Base-by-base conservation (phyloP, 345 rosid species). In the Salix arbutifolia region DNA sequence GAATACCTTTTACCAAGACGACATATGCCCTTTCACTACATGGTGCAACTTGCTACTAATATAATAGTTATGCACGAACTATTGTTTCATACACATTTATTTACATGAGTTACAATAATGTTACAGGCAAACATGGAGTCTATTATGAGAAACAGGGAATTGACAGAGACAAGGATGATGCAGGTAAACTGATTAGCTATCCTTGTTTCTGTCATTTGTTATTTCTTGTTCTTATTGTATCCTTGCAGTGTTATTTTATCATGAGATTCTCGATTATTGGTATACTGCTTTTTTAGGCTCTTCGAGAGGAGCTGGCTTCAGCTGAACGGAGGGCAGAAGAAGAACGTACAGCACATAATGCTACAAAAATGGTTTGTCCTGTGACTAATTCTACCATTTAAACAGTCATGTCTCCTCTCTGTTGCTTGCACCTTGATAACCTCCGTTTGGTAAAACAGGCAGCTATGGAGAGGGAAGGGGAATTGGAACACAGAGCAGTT, bases 151-250 rank as follows among this genome's bases (percentile, higher is more conserved):
- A 96, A 91, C 79, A 90, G 99, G 84, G 99, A 96, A 82, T 74
- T 96, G 62, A 88, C 97, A 35, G 99, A 96, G 91, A 96, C 99
- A 12, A 91, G 97, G 86, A 96, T 96, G 98, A 90, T 96, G 95
- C 99, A 96, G 97, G 99, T 96, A 86, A 67, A 75, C 65, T 72
- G 44, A 73, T 70, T 74, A 60, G 37, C 61, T 67, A 66, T 80
- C 66, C 61, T 33, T 70, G 14, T 81, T 38, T 66, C 33, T 73
- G 8, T 35, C n/a, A 13, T 52, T 66, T 69, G 30, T 58, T 38
- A 8, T 67, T 37, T 70, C 35, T 18, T 53, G 26, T 69, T 72
- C 46, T 26, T 40, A 5, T 48, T 30, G 30, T 13, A 46, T 73
- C 62, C 65, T 68, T 73, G 48, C 62, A 72, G 40, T 76, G n/a